These are phyloP conservation scores for Cafeteria roenbergensis DNA, from an alignment of 108 stramenopile species.

Conservation along the genomic window DNA sequence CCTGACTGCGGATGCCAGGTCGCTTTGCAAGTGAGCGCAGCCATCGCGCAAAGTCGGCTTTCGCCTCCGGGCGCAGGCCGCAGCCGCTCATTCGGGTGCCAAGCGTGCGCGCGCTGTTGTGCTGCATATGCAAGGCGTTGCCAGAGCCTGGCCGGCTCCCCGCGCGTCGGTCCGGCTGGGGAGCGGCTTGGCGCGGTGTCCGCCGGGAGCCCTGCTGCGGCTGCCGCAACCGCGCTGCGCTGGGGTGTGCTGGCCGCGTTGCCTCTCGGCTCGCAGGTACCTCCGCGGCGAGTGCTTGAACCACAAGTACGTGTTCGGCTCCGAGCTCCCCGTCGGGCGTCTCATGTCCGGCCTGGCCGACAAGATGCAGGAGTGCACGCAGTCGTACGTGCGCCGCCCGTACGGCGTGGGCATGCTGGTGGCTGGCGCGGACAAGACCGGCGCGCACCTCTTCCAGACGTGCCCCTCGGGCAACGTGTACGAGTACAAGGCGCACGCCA, in stretches of 20 bases:
- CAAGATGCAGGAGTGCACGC: slow-evolving; percentile 92
- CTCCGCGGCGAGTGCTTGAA: slow-evolving; percentile 80
- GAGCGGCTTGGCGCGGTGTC: no score
- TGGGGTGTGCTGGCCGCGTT: no score
- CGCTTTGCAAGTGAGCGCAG: slow-evolving; percentile 84
- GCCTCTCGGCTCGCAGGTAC: no score
- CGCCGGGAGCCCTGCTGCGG: no score
- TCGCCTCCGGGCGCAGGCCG: no score
- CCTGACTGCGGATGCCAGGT: slow-evolving; percentile 85
- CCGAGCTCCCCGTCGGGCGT: slow-evolving; percentile 66
- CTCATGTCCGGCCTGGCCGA: slow-evolving; percentile 86
- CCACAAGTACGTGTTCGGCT: slow-evolving; percentile 90
- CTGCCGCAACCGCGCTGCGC: no score
- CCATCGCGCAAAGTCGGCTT: no score
- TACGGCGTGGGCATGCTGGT: slow-evolving; percentile 94
- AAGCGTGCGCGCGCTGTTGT: no score
- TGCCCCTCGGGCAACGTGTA: slow-evolving; percentile 88
- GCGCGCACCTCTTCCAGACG: slow-evolving; percentile 86
- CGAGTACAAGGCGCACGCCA: slow-evolving; percentile 84
- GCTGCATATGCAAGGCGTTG: background rate
- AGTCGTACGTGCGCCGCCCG: slow-evolving; percentile 89
- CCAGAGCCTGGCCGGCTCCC: no score
- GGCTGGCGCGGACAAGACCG: slow-evolving; percentile 57
- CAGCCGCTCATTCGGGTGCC: no score
- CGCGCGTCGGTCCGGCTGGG: no score